Evolutionary conservation across 345 rosid species (phyloP).

Genomic region (Syzygium aromaticum): DNA sequence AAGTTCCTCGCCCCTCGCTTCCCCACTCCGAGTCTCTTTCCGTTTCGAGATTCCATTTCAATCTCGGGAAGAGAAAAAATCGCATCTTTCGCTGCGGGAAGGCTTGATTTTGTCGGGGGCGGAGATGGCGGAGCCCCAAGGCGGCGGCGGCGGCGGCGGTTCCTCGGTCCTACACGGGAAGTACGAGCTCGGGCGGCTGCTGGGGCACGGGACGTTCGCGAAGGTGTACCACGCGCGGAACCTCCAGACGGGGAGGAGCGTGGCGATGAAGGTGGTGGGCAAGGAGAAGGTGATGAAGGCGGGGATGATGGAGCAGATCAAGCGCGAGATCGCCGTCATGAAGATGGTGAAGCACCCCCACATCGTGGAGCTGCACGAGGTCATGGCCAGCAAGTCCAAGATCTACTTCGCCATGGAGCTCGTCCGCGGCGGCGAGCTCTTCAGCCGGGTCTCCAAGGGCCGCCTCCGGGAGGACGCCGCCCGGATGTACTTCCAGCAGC

Average conservation of each 20-base stretch:
- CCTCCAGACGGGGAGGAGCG: conserved; percentile 44
- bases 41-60: background rate
- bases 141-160: conserved; percentile 7
- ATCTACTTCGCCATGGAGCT: conserved; percentile 96
- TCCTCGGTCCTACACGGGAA: conserved; percentile 56
- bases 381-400: conserved; percentile 93
- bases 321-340: conserved; percentile 92
- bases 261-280: conserved; percentile 85
- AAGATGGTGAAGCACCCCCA: conserved; percentile 83
- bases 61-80: background rate
- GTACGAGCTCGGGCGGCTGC: conserved; percentile 77
- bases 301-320: conserved; percentile 86
- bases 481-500: conserved; percentile 66
- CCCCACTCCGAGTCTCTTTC: background rate
- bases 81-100: background rate
- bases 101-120: too few relatives aligned
- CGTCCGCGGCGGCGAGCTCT: conserved; percentile 82
- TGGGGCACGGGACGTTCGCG: conserved; percentile 89
- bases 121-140: conserved; percentile 1
- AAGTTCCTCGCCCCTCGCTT: background rate
- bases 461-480: conserved; percentile 66
- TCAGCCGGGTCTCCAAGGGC: conserved; percentile 57
- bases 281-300: conserved; percentile 80
- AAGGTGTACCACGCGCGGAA: conserved; percentile 76
- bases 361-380: conserved; percentile 84